These are phyloP conservation scores for Trametopsis cervina DNA, from an alignment of 768 basidiomycete genomes.

Conservation along the genomic window DNA sequence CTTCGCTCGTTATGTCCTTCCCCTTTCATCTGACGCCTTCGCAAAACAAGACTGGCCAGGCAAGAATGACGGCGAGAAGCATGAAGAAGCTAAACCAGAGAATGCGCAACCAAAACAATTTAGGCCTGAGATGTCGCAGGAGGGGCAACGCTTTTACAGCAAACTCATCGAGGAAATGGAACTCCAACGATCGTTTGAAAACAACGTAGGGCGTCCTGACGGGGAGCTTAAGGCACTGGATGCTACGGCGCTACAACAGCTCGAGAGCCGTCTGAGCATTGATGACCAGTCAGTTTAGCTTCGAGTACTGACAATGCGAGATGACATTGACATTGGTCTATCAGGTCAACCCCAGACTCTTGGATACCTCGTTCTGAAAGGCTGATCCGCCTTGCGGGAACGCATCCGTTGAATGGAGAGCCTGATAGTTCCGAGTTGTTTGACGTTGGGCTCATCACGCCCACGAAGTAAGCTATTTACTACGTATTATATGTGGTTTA, in stretches of 20 bases:
- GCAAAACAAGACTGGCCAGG: slow-evolving; percentile 15
- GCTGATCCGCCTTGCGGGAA: slow-evolving; percentile 15
- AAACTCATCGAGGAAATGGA: slow-evolving; percentile 12
- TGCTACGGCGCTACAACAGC: slow-evolving; percentile 11
- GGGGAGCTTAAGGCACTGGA: slow-evolving; percentile 14
- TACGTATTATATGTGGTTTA: background rate
- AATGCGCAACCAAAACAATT: background rate
- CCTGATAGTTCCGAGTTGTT: slow-evolving; percentile 8
- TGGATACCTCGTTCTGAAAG: slow-evolving; percentile 16
- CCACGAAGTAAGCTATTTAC: slow-evolving; percentile 13
- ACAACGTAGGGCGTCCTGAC: slow-evolving; percentile 9
- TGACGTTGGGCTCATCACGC: slow-evolving; percentile 16
- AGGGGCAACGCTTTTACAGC: slow-evolving; percentile 5
- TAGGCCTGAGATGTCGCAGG: slow-evolving; percentile 2
- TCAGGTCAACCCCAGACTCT: slow-evolving; percentile 15
- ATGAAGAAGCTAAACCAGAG: background rate
- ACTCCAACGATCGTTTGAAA: slow-evolving; percentile 7
- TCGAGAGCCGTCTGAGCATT: slow-evolving; percentile 15
- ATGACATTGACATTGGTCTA: background rate
- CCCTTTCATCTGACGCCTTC: slow-evolving; percentile 12
- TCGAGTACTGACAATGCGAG: no score
- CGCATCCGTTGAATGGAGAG: slow-evolving; percentile 18
- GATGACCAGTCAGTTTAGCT: slow-evolving; percentile 15
- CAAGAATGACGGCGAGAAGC: slow-evolving; percentile 1
- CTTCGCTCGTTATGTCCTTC: slow-evolving; percentile 17